A percentile compares a stretch with the other conserved stretches of the same genome.
phyloP scores from a whole-genome alignment of 2,329 filamentous ascomycete genomes.

The Epichloe baconii region DNA sequence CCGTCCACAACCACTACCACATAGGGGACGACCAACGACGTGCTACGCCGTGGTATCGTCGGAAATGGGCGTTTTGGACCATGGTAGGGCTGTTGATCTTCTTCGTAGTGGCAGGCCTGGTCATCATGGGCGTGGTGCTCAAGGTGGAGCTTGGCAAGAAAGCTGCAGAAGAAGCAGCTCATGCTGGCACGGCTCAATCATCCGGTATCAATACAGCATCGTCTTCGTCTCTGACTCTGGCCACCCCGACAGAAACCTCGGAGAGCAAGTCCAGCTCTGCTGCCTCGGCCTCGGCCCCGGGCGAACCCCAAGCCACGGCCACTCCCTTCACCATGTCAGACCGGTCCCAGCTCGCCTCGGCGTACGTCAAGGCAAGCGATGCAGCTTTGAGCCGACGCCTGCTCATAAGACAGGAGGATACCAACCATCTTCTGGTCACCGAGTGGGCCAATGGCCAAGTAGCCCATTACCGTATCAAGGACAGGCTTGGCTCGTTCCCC shows the following conservation, averaged over 20 bases:
- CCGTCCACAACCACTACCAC: slow-evolving; percentile 11
- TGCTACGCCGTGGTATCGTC: slow-evolving; percentile 8
- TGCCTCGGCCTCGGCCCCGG: not conserved
- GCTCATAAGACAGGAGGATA: slow-evolving; percentile 12
- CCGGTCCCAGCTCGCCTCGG: slow-evolving; percentile 9
- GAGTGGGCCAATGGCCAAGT: slow-evolving; percentile 5
- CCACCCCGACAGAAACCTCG: too few species aligned
- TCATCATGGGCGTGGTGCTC: slow-evolving; percentile 10
- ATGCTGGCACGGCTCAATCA: not conserved
- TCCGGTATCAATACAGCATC: not conserved
- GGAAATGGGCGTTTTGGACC: slow-evolving; percentile 6
- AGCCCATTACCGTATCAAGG: slow-evolving; percentile 5
- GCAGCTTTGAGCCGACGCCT: slow-evolving; percentile 5
- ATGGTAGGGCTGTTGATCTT: slow-evolving; percentile 1
- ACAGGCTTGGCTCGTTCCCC: slow-evolving; percentile 4
- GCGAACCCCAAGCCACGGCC: not conserved
- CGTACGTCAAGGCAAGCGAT: slow-evolving; percentile 2
- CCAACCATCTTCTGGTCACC: slow-evolving; percentile 8
- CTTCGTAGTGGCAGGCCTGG: slow-evolving; percentile 2
- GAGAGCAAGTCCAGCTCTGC: not conserved
- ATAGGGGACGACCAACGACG: not conserved
- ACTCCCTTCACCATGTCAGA: slow-evolving; percentile 6
- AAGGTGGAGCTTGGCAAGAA: slow-evolving; percentile 5
- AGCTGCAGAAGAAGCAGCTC: not conserved
- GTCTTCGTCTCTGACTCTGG: too few species aligned